Conservation (phyloP, 805 yeast genomes). For the Helenozyma baotianmanensis region DNA sequence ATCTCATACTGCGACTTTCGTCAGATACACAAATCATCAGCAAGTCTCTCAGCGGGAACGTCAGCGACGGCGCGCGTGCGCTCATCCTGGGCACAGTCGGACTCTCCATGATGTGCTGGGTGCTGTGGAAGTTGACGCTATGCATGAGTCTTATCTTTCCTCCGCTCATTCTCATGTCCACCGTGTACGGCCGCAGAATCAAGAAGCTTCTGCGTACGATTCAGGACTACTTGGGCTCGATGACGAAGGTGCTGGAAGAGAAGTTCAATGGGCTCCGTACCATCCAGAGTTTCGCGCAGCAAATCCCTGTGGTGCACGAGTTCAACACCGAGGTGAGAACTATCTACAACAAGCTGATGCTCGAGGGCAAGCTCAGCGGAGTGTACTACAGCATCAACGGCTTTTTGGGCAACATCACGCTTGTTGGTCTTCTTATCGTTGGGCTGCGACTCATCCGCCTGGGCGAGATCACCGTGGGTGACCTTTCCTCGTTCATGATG, state of each 20-base stretch:
- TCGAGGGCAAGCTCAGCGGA: constrained; percentile 78
- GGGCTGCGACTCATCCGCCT: constrained; percentile 79
- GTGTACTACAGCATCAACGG: constrained; percentile 75
- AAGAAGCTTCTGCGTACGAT: constrained; percentile 68
- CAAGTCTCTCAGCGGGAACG: constrained; percentile 78
- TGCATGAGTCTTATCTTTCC: constrained; percentile 81
- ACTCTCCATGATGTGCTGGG: constrained; percentile 84
- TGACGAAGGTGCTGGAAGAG: constrained; percentile 90
- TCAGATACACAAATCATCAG: constrained; percentile 88
- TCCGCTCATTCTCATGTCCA: constrained; percentile 73
- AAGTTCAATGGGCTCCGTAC: constrained; percentile 81
- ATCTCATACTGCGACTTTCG: constrained; percentile 80
- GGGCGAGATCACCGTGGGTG: constrained; percentile 81
- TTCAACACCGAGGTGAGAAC: constrained; percentile 68
- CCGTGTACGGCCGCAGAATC: constrained; percentile 76
- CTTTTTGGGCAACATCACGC: constrained; percentile 74
- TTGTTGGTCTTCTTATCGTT: constrained; percentile 69
- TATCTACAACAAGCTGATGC: constrained; percentile 63
- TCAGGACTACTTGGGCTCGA: constrained; percentile 78
- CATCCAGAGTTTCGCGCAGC: constrained; percentile 88
- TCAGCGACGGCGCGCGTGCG: constrained; percentile 89
- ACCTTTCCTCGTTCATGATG: constrained; percentile 88
- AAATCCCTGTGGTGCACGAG: constrained; percentile 66
- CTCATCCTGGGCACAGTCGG: constrained; percentile 81
- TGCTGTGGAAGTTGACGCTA: constrained; percentile 76